Percentiles rank a stretch among this genome's conserved stretches.
Conservation (phyloP, 306 rosid species). For the Prunus dulcis region DNA sequence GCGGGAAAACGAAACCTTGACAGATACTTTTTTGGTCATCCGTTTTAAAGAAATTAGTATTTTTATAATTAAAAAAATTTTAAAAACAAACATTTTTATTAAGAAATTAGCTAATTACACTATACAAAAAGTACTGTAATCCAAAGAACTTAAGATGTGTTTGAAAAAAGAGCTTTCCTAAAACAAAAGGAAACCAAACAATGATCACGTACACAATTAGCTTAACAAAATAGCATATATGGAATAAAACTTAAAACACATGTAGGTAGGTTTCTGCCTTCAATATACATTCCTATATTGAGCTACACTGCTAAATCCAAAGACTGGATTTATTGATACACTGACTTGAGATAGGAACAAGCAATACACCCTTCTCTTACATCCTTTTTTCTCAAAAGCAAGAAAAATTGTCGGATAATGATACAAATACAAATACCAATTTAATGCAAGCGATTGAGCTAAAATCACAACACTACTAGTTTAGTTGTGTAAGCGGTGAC, state of each 20-base stretch:
- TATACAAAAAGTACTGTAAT: too few species aligned
- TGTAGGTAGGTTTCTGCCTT: constrained; percentile 1
- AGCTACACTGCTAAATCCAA: constrained; percentile 50
- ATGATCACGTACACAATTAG: neutral
- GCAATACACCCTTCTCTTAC: constrained; percentile 16
- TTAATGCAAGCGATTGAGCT: neutral
- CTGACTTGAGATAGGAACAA: constrained; percentile 15
- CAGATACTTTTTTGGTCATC: too few species aligned
- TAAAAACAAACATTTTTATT: too few species aligned
- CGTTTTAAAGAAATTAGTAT: too few species aligned
- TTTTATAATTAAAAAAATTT: too few species aligned
- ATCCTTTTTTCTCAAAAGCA: constrained; percentile 8
- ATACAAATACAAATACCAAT: constrained; percentile 43
- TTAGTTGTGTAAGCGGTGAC: constrained; percentile 71
- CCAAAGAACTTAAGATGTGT: too few species aligned
- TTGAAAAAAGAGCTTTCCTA: neutral
- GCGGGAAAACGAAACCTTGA: too few species aligned
- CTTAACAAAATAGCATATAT: neutral
- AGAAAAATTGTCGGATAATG: constrained; percentile 22
- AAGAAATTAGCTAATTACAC: too few species aligned
- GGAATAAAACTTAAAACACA: constrained; percentile 7
- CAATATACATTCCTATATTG: constrained; percentile 41
- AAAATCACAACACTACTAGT: constrained; percentile 25
- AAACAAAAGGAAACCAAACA: neutral
- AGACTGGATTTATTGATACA: constrained; percentile 54